Evolutionary conservation across 768 basidiomycete genomes (phyloP).

Genomic region (Kwoniella dendrophila): DNA sequence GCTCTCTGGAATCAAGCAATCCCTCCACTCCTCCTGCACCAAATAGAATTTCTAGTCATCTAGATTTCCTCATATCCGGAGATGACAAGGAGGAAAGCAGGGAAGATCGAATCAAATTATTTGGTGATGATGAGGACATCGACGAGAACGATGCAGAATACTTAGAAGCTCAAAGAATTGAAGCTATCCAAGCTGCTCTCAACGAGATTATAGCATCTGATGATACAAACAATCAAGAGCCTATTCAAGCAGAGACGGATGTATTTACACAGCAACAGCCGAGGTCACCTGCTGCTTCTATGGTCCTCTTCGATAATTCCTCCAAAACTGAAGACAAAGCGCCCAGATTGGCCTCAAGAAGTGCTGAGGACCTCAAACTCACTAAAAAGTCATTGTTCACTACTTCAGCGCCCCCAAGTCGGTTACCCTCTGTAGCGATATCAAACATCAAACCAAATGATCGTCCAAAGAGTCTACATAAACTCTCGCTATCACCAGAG

Average conservation of each 20-base stretch:
- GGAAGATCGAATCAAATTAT: constrained; percentile 63
- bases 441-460: background rate
- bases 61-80: constrained; percentile 44
- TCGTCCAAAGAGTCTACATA: background rate
- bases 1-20: background rate
- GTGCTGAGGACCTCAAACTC: constrained; percentile 36
- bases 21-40: constrained; percentile 28
- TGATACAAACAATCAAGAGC: constrained; percentile 53
- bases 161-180: constrained; percentile 79
- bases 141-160: constrained; percentile 60
- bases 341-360: constrained; percentile 28
- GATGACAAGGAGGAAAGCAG: background rate
- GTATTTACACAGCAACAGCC: background rate
- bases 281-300: constrained; percentile 30
- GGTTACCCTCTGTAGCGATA: constrained; percentile 18
- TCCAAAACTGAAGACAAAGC: background rate
- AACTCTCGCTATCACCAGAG: constrained; percentile 4
- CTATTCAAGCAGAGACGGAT: background rate
- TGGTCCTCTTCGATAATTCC: constrained; percentile 18
- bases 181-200: constrained; percentile 92
- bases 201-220: constrained; percentile 93
- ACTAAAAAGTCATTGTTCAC: background rate
- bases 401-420: constrained; percentile 14
- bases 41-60: constrained; percentile 26
- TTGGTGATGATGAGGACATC: constrained; percentile 70